Base-by-base conservation (phyloP, 805 yeast species). In the Metschnikowia gelsemii region DNA sequence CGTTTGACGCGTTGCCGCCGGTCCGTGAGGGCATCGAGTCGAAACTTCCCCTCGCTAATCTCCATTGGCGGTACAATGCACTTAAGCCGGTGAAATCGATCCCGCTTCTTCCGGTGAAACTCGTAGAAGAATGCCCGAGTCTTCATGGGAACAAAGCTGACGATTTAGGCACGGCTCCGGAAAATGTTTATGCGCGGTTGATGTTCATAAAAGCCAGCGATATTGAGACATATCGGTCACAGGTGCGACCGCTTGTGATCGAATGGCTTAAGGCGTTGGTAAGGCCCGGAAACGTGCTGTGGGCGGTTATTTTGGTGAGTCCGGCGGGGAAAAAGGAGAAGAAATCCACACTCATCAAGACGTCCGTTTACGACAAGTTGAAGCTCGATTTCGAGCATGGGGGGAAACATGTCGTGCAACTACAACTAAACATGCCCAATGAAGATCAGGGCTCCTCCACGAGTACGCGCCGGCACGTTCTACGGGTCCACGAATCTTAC, bases 171-270 rank as follows among this genome's bases (percentile, higher is more conserved):
- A 18, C 6, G 17, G 27, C 30, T 2, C 17, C 29, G 26, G 24
- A 23, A 19, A 20, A 38, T 25, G 40, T 40, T n/a, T 80, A 83
- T 50, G 66, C 86, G 33, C 74, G 83, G 49, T 56, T 89, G 16
- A 80, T 91, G 68, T 76, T 90, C 42, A 72, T 91, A 6, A 75
- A 75, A 41, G 77, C 83, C 45, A 80, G 78, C 4, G 78, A 76
- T 32, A 59, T 84, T 14, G 98, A 91, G 12, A 78, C 78, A 1
- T 91, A 91, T 60, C 70, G 95, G 45, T 61, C 84, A 0, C 86
- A 83, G 54, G 88, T 85, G 0, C 75, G 99, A 28, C 96, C 95
- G 1, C 66, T 88, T 50, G 78, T 90, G 17, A 75, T 73, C 35
- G 93, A 84, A 50, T 93, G 99, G 98, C 66, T 86, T 19, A 68